Conservation (phyloP, 163 green algal species). For the Volvox carteri region DNA sequence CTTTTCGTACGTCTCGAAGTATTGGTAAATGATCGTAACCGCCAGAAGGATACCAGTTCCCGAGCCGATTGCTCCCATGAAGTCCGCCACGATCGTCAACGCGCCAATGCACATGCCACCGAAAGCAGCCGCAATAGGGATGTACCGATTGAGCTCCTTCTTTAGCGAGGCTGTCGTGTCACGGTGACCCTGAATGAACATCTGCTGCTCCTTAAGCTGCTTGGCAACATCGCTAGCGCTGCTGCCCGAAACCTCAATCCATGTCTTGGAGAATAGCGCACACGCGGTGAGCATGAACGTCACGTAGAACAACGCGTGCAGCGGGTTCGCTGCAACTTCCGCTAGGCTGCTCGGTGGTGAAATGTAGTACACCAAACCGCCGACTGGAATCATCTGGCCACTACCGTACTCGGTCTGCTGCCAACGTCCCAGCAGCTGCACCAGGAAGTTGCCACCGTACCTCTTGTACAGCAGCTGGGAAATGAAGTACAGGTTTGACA, state of each 20-base stretch:
- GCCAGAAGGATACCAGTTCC: constrained; percentile 99
- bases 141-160: constrained; percentile 98
- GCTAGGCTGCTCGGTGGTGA: constrained; percentile 89
- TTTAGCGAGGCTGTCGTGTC: constrained; percentile 91
- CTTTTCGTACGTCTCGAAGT: constrained; percentile 74
- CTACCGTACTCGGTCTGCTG: constrained; percentile 79
- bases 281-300: constrained; percentile 99
- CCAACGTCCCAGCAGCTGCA: constrained; percentile 97
- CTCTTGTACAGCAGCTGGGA: constrained; percentile 98
- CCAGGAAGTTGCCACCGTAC: constrained; percentile 94
- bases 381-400: constrained; percentile 95
- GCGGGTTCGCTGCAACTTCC: constrained; percentile 92
- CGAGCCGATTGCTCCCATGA: constrained; percentile 97
- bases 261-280: constrained; percentile 99
- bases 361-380: constrained; percentile 99
- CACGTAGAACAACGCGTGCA: constrained; percentile 98
- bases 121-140: constrained; percentile 98
- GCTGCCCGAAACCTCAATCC: constrained; percentile 99
- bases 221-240: constrained; percentile 96
- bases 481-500: constrained; percentile 99
- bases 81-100: constrained; percentile 98
- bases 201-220: constrained; percentile 97
- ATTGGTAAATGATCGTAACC: constrained; percentile 99
- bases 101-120: constrained; percentile 99
- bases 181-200: constrained; percentile 93